Percentiles rank a stretch among this genome's conserved stretches.
phyloP scores from a whole-genome alignment of 2,329 filamentous ascomycete species.

The Neofusicoccum laricinum region DNA sequence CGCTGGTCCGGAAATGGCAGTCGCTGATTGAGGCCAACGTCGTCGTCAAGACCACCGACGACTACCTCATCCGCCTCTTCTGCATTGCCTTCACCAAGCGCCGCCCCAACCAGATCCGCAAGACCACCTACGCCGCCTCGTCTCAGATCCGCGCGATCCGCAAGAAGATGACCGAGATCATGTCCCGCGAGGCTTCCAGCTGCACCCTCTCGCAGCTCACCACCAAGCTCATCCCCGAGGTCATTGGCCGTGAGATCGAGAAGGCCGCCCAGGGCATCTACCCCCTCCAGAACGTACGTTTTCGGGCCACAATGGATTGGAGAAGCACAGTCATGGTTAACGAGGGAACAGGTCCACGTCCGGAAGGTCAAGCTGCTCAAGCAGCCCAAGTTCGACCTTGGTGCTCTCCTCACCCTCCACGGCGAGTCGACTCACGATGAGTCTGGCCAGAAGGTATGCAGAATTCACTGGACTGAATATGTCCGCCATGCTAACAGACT shows the following conservation, averaged over 20 bases:
- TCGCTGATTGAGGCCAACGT: slow-evolving; percentile 99
- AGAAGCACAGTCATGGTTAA: slow-evolving; percentile 23
- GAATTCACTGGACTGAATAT: too few relatives aligned
- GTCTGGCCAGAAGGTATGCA: slow-evolving; percentile 86
- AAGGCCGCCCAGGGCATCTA: slow-evolving; percentile 99
- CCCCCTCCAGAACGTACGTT: slow-evolving; percentile 90
- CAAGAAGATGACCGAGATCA: slow-evolving; percentile 99
- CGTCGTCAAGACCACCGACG: slow-evolving; percentile 99
- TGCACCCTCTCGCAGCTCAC: slow-evolving; percentile 96
- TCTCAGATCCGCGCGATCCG: slow-evolving; percentile 98
- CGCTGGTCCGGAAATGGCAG: slow-evolving; percentile 99
- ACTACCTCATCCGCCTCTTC: slow-evolving; percentile 99
- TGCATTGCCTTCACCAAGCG: slow-evolving; percentile 99
- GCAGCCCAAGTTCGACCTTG: slow-evolving; percentile 97
- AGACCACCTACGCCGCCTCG: slow-evolving; percentile 96
- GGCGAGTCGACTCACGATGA: slow-evolving; percentile 96
- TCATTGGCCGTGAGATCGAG: slow-evolving; percentile 99
- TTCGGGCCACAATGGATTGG: neutral
- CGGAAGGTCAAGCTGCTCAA: slow-evolving; percentile 99
- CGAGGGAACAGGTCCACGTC: slow-evolving; percentile 77
- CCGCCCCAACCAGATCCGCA: slow-evolving; percentile 99
- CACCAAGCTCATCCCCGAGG: slow-evolving; percentile 98
- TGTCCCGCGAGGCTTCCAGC: slow-evolving; percentile 89
- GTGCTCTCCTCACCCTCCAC: slow-evolving; percentile 92
- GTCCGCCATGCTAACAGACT: neutral